phyloP scores from a whole-genome alignment of 1,139 yeast genomes.

The Arxiozyma heterogenica region DNA sequence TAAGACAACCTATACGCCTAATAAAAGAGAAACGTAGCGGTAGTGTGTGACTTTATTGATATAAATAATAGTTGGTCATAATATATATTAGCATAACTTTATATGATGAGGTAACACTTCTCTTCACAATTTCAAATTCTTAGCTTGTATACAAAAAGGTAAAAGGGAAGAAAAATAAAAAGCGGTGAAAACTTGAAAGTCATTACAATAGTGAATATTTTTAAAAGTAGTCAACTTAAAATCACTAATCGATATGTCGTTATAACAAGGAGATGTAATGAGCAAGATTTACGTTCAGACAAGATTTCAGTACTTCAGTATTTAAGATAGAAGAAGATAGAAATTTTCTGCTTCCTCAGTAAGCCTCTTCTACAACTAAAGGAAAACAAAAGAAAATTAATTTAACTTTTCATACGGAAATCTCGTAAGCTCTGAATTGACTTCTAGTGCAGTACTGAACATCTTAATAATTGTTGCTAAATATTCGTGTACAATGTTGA shows the following conservation, averaged over 20 bases:
- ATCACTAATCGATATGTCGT: not conserved
- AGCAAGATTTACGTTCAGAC: not conserved
- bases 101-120: not conserved
- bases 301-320: too few species aligned
- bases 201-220: not conserved
- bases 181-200: not conserved
- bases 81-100: not conserved
- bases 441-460: not conserved
- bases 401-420: not conserved
- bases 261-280: not conserved
- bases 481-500: constrained; percentile 49
- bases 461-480: not conserved
- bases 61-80: too few species aligned
- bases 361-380: not conserved
- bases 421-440: not conserved
- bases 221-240: too few species aligned
- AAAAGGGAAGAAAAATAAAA: too few species aligned
- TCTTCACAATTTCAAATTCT: too few species aligned
- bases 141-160: not conserved
- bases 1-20: not conserved
- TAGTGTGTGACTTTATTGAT: too few species aligned
- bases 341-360: not conserved
- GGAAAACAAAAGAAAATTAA: too few species aligned
- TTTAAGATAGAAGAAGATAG: not conserved
- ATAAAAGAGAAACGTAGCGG: not conserved